A percentile compares a stretch with the other conserved stretches of the same genome.
Conservation (phyloP, 129 eudicot genomes). For the Tagetes erecta region DNA sequence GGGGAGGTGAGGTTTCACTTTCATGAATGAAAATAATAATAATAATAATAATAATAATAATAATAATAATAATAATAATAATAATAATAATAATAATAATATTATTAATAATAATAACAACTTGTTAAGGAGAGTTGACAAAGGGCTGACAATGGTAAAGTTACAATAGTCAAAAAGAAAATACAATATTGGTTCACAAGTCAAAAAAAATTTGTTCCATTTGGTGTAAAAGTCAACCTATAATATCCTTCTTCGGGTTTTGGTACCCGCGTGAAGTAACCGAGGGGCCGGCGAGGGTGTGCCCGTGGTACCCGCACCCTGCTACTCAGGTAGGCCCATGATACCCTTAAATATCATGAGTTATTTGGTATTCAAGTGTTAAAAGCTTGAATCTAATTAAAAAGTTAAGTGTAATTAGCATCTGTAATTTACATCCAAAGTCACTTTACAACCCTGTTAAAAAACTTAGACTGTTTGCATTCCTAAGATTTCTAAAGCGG, state of each 20-base stretch:
- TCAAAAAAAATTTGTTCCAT: not conserved
- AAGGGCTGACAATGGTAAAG: not conserved
- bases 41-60: not conserved
- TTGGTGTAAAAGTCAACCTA: constrained; percentile 22
- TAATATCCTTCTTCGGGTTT: not conserved
- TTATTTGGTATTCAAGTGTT: not conserved
- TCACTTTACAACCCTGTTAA: too few relatives aligned
- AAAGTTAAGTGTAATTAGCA: too few relatives aligned
- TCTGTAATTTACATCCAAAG: too few relatives aligned
- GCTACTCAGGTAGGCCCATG: too few relatives aligned
- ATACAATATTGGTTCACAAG: not conserved
- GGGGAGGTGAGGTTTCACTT: constrained; percentile 17
- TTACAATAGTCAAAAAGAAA: not conserved
- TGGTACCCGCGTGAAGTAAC: too few relatives aligned
- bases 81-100: not conserved
- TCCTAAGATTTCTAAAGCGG: too few relatives aligned
- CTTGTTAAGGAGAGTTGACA: constrained; percentile 11
- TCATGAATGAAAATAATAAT: not conserved
- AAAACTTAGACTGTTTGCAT: too few relatives aligned
- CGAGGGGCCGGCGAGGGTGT: too few relatives aligned
- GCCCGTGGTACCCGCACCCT: too few relatives aligned
- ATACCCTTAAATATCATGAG: not conserved
- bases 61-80: not conserved
- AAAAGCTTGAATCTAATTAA: not conserved
- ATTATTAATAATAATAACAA: not conserved